Percentiles rank a stretch among this genome's conserved stretches.
Evolutionary conservation across 2,329 filamentous ascomycete genomes (phyloP).

Genomic region (Cordyceps farinosa): DNA sequence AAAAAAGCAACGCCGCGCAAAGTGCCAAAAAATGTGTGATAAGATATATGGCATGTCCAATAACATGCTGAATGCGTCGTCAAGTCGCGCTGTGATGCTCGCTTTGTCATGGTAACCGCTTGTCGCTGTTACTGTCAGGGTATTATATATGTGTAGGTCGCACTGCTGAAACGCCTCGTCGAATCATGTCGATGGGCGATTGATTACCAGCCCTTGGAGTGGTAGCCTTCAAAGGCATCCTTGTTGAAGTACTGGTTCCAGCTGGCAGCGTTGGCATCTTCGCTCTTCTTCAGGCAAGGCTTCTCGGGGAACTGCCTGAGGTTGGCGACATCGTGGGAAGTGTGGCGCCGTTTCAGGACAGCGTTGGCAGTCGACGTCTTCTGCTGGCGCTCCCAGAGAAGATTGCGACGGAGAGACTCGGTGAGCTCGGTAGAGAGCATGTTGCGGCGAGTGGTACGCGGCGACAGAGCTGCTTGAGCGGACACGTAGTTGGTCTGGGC

Average conservation of each 20-base stretch:
- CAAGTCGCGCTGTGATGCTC: neutral
- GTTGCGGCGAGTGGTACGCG: constrained; percentile 85
- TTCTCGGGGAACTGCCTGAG: constrained; percentile 76
- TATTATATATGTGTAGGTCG: neutral
- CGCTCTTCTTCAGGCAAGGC: constrained; percentile 55
- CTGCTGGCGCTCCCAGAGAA: constrained; percentile 93
- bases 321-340: constrained; percentile 85
- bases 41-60: neutral
- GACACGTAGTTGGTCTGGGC: constrained; percentile 61
- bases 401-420: constrained; percentile 83
- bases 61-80: neutral
- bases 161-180: neutral
- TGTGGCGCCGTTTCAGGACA: constrained; percentile 84
- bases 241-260: constrained; percentile 85
- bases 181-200: neutral
- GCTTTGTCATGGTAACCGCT: neutral
- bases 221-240: constrained; percentile 57
- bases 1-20: constrained; percentile 16
- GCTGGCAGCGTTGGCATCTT: constrained; percentile 64
- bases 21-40: constrained; percentile 12
- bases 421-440: constrained; percentile 96
- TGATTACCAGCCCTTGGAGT: constrained; percentile 39
- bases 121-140: neutral
- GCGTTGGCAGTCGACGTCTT: constrained; percentile 87
- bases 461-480: constrained; percentile 77